Conservation (phyloP, 208 protist genomes). For the Hexamita inflata region DNA sequence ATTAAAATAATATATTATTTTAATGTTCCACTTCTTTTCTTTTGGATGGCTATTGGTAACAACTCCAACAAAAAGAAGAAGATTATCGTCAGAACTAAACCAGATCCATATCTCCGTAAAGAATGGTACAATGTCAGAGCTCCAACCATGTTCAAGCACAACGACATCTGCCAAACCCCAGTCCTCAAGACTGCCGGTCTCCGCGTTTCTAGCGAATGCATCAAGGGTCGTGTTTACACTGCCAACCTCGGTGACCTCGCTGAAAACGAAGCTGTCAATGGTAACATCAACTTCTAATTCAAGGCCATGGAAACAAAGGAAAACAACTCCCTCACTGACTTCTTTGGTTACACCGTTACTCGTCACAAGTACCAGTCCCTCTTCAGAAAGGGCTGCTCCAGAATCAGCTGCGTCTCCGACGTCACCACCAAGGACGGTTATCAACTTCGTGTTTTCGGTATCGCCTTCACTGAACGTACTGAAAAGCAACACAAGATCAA, state of each 20-base stretch:
- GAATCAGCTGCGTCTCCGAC: constrained; percentile 77
- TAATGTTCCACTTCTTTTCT: too few relatives aligned
- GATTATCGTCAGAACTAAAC: not conserved
- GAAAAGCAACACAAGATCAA: constrained; percentile 76
- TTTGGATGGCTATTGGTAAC: constrained; percentile 23
- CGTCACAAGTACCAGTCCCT: constrained; percentile 86
- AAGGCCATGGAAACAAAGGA: constrained; percentile 91
- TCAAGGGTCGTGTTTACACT: constrained; percentile 90
- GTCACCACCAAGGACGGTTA: constrained; percentile 57
- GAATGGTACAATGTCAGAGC: constrained; percentile 97
- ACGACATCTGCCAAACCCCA: constrained; percentile 81
- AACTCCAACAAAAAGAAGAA: constrained; percentile 23
- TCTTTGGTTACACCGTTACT: constrained; percentile 90
- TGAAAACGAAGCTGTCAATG: constrained; percentile 57
- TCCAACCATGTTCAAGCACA: constrained; percentile 76
- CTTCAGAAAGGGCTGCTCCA: constrained; percentile 91
- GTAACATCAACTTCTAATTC: constrained; percentile 59
- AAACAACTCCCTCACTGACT: constrained; percentile 82
- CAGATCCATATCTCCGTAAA: constrained; percentile 61
- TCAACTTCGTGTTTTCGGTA: constrained; percentile 79
- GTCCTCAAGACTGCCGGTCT: constrained; percentile 85
- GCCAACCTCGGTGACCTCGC: constrained; percentile 82
- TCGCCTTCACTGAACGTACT: constrained; percentile 86
- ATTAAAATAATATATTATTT: too few relatives aligned
- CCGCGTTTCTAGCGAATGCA: constrained; percentile 62